Conservation (phyloP, 2,329 filamentous ascomycete genomes). For the Hypocrella siamensis region DNA sequence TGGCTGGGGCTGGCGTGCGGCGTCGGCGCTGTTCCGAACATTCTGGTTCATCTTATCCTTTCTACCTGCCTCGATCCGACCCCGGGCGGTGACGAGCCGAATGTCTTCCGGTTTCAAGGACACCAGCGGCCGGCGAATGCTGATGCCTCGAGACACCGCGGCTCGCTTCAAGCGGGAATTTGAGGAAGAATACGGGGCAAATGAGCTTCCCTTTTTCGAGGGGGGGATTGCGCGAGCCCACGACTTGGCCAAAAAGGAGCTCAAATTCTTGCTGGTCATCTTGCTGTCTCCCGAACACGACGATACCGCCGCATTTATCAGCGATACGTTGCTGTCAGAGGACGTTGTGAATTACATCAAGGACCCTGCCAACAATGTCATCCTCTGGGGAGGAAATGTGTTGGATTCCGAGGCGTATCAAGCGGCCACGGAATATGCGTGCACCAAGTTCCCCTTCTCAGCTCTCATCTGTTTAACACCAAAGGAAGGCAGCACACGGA, state of each 20-base stretch:
- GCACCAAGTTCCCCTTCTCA: constrained; percentile 85
- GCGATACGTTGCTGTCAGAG: constrained; percentile 62
- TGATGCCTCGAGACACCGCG: constrained; percentile 77
- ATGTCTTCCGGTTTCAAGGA: constrained; percentile 36
- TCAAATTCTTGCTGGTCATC: constrained; percentile 82
- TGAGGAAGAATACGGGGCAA: constrained; percentile 75
- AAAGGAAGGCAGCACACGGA: constrained; percentile 65
- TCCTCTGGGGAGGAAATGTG: constrained; percentile 88
- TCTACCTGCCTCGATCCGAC: constrained; percentile 50
- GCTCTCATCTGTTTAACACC: constrained; percentile 79
- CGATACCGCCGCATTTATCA: constrained; percentile 68
- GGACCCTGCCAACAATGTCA: constrained; percentile 59
- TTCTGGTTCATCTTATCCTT: constrained; percentile 70
- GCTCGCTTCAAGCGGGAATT: constrained; percentile 84
- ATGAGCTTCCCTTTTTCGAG: constrained; percentile 64
- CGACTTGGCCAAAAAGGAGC: constrained; percentile 75
- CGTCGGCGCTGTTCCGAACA: constrained; percentile 54
- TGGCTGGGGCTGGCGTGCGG: constrained; percentile 56
- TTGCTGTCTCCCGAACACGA: constrained; percentile 89
- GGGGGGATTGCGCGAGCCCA: constrained; percentile 84
- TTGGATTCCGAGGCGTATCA: constrained; percentile 91
- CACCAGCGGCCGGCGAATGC: constrained; percentile 53
- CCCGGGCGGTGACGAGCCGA: constrained; percentile 37
- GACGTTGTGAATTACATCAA: constrained; percentile 62
- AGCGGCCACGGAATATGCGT: constrained; percentile 71